Base-by-base conservation (phyloP, 495 filamentous ascomycete species). In the Tuber microsphaerosporum region DNA sequence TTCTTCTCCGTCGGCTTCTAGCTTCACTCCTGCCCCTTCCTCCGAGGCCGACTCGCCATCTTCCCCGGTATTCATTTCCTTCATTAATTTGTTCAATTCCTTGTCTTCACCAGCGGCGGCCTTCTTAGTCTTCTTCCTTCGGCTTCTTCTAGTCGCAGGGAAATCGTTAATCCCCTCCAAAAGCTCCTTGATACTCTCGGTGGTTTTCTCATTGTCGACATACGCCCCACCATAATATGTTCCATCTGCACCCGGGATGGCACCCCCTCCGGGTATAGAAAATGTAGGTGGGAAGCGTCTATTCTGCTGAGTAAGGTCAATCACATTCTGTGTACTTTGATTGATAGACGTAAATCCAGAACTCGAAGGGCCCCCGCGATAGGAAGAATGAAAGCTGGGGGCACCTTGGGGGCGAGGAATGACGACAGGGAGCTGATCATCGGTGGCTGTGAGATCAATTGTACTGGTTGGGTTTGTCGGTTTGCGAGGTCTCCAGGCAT, bases 41-140 rank as follows among this genome's bases (percentile, higher is more conserved):
- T 37, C 75, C 72, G 17, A n/a, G 8, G 34, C 44, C 22, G n/a
- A 39, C 39, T 68, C 75, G 2, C 46, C 69, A 70, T 74, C 72
- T 17, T 45, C 17, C 44, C 70, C 41, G 56, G 43, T 78, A 41
- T 41, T 78, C 68, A 71, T 80, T 44, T 73, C 70, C 19, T 75
- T 68, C 81, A 99, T 88, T 76, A 91, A 92, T 51, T 94, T 91
- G 56, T 90, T 91, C 77, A 99, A 85, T 14, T 94, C 95, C 79
- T 95, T 91, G 12, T 93, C 87, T 41, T 86, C 88, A 19, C 89
- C 90, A 80, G 92, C 90, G 68, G 92, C 91, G 74, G 88, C 89
- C 10, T 92, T 90, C 39, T 90, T 89, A 0, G 90, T 88, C 37
- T 74, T 75, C 31, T 83, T 80, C 82, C 79, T 75, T 79, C 82